Evolutionary conservation across 306 rosid genomes (phyloP).

Genomic region (Corylus avellana): DNA sequence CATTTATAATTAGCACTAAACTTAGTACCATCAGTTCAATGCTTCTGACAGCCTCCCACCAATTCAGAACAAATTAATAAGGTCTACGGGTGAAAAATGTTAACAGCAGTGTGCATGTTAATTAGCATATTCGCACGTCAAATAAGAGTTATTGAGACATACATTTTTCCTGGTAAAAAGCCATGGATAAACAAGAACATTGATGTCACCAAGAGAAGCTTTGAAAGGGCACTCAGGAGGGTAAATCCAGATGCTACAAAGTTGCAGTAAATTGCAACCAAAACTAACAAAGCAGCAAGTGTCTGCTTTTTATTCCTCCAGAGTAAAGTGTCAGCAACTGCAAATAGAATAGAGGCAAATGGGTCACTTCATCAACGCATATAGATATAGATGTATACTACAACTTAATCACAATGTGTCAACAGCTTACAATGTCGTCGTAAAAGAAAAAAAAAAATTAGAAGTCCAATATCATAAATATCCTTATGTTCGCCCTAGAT

Average conservation of each 20-base stretch:
- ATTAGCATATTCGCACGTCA: conserved; percentile 7
- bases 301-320: conserved; percentile 92
- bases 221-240: conserved; percentile 64
- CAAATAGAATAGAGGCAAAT: conserved; percentile 30
- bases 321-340: conserved; percentile 95
- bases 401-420: conserved; percentile 4
- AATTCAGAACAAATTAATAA: conserved; percentile 20
- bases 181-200: conserved; percentile 63
- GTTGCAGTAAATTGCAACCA: conserved; percentile 74
- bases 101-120: conserved; percentile 10
- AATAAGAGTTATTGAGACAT: conserved; percentile 32
- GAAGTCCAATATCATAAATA: background rate
- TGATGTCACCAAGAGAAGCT: conserved; percentile 54
- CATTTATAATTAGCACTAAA: conserved; percentile 25
- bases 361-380: conserved; percentile 23
- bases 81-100: conserved; percentile 16
- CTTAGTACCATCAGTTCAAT: conserved; percentile 21
- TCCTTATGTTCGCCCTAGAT: background rate
- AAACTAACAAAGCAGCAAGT: conserved; percentile 53
- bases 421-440: background rate
- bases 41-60: conserved; percentile 26
- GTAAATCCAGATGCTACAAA: conserved; percentile 74
- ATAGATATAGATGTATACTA: conserved; percentile 16
- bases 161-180: conserved; percentile 76
- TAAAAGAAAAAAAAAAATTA: background rate